These are phyloP conservation scores for Coprinellus aureogranulatus DNA, from an alignment of 768 basidiomycete genomes.

Conservation along the genomic window DNA sequence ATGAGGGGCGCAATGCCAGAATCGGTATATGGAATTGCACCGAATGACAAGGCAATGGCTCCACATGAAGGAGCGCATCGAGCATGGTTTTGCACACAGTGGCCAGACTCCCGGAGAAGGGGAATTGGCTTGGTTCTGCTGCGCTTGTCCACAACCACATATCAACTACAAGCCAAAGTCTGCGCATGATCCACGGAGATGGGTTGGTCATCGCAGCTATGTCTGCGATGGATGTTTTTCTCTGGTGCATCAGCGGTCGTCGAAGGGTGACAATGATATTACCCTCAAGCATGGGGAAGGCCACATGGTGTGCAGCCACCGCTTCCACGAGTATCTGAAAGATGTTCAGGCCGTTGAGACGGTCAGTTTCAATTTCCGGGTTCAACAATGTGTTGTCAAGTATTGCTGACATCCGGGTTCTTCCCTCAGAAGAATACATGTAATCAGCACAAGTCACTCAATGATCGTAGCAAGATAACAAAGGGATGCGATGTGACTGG, in stretches of 20 bases:
- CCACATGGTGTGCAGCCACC: slow-evolving; percentile 5
- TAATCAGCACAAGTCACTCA: slow-evolving; percentile 2
- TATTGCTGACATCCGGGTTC: background rate
- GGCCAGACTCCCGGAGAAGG: background rate
- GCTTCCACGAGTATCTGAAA: slow-evolving; percentile 3
- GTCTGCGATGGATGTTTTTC: slow-evolving; percentile 15
- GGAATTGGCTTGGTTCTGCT: slow-evolving; percentile 11
- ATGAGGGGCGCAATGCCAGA: no score
- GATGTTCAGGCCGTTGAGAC: no score
- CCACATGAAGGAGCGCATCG: slow-evolving; percentile 13
- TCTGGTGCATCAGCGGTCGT: slow-evolving; percentile 9
- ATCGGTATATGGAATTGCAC: slow-evolving; percentile 13
- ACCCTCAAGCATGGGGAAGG: slow-evolving; percentile 8
- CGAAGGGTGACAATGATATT: slow-evolving; percentile 6
- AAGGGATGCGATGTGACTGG: slow-evolving; percentile 8
- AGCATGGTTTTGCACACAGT: slow-evolving; percentile 11
- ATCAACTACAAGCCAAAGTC: slow-evolving; percentile 14
- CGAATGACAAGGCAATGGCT: slow-evolving; percentile 13
- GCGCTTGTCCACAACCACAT: slow-evolving; percentile 14
- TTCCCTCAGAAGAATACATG: slow-evolving; percentile 1
- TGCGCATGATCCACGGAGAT: background rate
- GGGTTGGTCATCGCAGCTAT: background rate
- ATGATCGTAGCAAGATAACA: slow-evolving; percentile 1
- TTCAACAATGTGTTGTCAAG: background rate
- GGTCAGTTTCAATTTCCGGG: no score